Base-by-base conservation (phyloP, 108 stramenopile species). In the Fragilariopsis cylindrus region DNA sequence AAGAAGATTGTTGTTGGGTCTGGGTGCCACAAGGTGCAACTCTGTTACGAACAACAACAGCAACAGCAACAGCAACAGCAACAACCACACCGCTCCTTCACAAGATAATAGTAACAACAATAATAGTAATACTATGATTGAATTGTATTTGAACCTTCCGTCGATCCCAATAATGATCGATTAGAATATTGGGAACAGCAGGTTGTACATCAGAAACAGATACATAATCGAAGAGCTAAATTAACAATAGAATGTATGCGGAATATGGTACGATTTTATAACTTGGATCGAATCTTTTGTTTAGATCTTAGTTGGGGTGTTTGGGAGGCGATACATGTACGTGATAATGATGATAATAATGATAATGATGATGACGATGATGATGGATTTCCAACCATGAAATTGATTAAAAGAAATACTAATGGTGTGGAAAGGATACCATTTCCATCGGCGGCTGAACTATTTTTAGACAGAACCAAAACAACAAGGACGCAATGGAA, bases 241-340 rank as follows among this genome's bases (percentile, higher is more conserved):
- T 52, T 52, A 13, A 13, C 50, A 9, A 9, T 13, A 9, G 50
- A 52, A 13, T 13, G 50, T 13, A 52, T 52, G 50, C 50, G 50
- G 12, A 52, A 52, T 13, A 52, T 52, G 50, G 13, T 52, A 30
- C 50, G 50, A 52, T 52, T 52, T 52, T 52, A 52, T 13, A 1
- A 52, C 50, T 52, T 52, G 50, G 50, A 52, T 52, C 50, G 50
- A 9, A 52, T 52, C 50, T 13, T 52, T 52, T 52, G 50, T 52
- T 0, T 9, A 2, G 50, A 52, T 52, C 50, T 52, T 13, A 52
- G 50, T 13, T 52, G 50, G 50, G 50, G 50, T 13, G 13, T 52
- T 0, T 52, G 50, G 50, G 50, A 52, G 50, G 50, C 50, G 9
- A 30, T 30, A 30, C 30, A 30, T 30, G 12, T 52, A 13, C 50